A percentile compares a stretch with the other conserved stretches of the same genome.
Evolutionary conservation across 176 grass and related monocot species (phyloP).

Genomic region (Zea mays): Zm-B73-REFERENCE-NAM-5.0 NC_050097.1:230670001-230670500

Average conservation of each 20-base stretch:
- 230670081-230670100: background rate
- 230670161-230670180: background rate
- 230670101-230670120: background rate
- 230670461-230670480: background rate
- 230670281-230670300: slow-evolving; percentile 3
- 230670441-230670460: background rate
- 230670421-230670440: slow-evolving; percentile 12
- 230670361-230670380: slow-evolving; percentile 11
- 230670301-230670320: background rate
- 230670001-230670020: slow-evolving; percentile 94
- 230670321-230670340: background rate
- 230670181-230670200: slow-evolving; percentile 8
- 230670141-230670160: slow-evolving; percentile 4
- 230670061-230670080: slow-evolving; percentile 93
- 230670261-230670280: background rate
- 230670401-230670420: background rate
- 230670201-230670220: slow-evolving; percentile 16
- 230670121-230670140: slow-evolving; percentile 13
- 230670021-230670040: slow-evolving; percentile 95
- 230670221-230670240: slow-evolving; percentile 18
- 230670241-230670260: background rate
- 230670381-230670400: background rate
- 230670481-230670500: background rate
- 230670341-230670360: background rate
- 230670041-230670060: slow-evolving; percentile 99